Conservation (phyloP, 2,329 filamentous ascomycete genomes). For the Fusarium sp. region DNA sequence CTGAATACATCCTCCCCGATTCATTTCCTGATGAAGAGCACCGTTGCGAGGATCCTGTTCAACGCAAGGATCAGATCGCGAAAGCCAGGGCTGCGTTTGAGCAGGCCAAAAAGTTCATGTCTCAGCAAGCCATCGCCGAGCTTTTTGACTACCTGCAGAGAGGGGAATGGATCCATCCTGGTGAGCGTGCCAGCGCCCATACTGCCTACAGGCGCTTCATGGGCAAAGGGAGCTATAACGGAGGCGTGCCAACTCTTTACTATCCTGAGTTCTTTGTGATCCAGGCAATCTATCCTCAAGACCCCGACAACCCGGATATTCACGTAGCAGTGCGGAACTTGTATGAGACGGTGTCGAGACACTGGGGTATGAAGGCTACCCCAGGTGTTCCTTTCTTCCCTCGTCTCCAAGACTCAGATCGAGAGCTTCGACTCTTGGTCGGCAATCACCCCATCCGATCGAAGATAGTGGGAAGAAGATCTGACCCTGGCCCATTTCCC, state of each 20-base stretch:
- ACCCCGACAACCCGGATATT: no score
- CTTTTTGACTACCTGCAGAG: fast-evolving
- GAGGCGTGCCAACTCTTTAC: no score
- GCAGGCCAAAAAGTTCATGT: not conserved
- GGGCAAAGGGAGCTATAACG: no score
- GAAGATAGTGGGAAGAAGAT: not conserved
- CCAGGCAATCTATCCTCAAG: no score
- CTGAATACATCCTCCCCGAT: not conserved
- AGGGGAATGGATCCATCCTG: not conserved
- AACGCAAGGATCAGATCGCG: not conserved
- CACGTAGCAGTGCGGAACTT: no score
- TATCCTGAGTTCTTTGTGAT: no score
- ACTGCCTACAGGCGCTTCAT: not conserved
- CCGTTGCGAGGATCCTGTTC: not conserved
- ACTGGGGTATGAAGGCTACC: not conserved
- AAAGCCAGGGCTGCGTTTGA: not conserved
- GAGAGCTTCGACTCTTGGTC: not conserved
- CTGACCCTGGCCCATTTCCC: no score
- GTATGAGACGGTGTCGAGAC: not conserved
- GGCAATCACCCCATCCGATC: not conserved
- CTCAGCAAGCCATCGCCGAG: not conserved
- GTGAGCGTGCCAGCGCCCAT: not conserved
- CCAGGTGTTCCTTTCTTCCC: not conserved
- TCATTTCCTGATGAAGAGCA: not conserved
- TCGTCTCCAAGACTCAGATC: not conserved